Percentiles rank a stretch among this genome's conserved stretches.
These are phyloP conservation scores for Rhizoclosmatium sp. DNA, from an alignment of 192 early-diverging fungal genomes.

Conservation along the genomic window DNA sequence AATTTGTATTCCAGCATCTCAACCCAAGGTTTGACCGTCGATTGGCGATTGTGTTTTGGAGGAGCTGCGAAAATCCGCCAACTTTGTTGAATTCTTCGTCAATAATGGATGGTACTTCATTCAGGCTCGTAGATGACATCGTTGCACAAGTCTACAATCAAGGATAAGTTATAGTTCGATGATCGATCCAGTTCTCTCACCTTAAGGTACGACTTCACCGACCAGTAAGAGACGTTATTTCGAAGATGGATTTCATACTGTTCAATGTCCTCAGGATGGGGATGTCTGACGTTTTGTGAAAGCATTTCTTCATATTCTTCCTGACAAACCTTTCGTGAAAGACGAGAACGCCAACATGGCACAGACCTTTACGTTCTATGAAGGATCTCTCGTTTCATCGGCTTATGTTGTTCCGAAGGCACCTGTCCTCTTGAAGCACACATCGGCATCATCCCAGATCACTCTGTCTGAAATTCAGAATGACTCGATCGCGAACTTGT, in stretches of 20 bases:
- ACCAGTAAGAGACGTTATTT: constrained; percentile 4
- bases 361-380: neutral
- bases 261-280: neutral
- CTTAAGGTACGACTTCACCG: neutral
- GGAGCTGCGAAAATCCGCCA: constrained; percentile 36
- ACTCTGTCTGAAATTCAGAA: neutral
- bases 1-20: neutral
- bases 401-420: neutral
- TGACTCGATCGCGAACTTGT: too few species aligned
- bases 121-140: constrained; percentile 13
- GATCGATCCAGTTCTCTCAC: neutral
- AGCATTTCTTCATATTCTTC: too few species aligned
- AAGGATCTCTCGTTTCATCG: constrained; percentile 2
- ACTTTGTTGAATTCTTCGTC: constrained; percentile 13
- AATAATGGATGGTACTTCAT: constrained; percentile 1
- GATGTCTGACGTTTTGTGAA: too few species aligned
- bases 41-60: constrained; percentile 24
- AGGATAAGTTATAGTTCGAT: too few species aligned
- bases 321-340: neutral
- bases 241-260: neutral
- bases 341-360: neutral
- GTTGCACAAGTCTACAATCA: neutral
- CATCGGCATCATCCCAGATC: neutral
- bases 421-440: neutral
- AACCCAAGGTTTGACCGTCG: too few species aligned